Evolutionary conservation across 352 stramenopile genomes (phyloP).

Genomic region (Pythium myriotylum): DNA sequence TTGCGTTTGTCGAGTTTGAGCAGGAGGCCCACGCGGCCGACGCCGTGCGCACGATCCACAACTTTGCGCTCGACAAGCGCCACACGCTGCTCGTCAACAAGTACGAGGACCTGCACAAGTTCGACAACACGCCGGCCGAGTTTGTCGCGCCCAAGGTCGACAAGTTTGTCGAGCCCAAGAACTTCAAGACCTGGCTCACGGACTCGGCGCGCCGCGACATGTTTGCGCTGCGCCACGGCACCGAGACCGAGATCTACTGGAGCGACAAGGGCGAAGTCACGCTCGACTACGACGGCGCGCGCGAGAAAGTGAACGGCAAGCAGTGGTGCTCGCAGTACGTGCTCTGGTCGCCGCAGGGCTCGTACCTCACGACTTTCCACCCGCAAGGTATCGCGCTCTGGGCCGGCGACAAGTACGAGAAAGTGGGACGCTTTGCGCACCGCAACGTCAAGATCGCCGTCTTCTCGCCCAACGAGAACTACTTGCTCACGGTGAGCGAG

Average conservation of each 20-base stretch:
- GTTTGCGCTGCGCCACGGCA: constrained; percentile 94
- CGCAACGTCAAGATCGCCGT: constrained; percentile 94
- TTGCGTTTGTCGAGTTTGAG: constrained; percentile 86
- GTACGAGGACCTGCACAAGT: constrained; percentile 90
- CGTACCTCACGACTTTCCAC: constrained; percentile 98
- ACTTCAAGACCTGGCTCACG: constrained; percentile 93
- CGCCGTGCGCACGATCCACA: constrained; percentile 83
- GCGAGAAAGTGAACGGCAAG: constrained; percentile 95
- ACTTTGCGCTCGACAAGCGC: constrained; percentile 96
- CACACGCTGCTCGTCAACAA: constrained; percentile 94
- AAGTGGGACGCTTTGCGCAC: constrained; percentile 96
- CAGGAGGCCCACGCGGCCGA: constrained; percentile 72
- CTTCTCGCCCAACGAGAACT: constrained; percentile 97
- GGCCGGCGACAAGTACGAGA: constrained; percentile 96
- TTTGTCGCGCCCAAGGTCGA: constrained; percentile 86
- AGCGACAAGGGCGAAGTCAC: constrained; percentile 88
- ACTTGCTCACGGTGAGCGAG: constrained; percentile 97
- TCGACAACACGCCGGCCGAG: constrained; percentile 54
- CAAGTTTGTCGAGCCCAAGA: constrained; percentile 91
- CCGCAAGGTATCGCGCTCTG: constrained; percentile 97
- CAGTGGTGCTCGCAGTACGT: constrained; percentile 98
- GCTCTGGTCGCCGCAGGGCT: constrained; percentile 96
- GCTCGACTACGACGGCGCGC: constrained; percentile 95
- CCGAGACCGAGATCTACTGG: constrained; percentile 97
- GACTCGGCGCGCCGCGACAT: constrained; percentile 93